phyloP scores from a whole-genome alignment of 176 grass and related monocot genomes.

The Oryza meridionalis region DNA sequence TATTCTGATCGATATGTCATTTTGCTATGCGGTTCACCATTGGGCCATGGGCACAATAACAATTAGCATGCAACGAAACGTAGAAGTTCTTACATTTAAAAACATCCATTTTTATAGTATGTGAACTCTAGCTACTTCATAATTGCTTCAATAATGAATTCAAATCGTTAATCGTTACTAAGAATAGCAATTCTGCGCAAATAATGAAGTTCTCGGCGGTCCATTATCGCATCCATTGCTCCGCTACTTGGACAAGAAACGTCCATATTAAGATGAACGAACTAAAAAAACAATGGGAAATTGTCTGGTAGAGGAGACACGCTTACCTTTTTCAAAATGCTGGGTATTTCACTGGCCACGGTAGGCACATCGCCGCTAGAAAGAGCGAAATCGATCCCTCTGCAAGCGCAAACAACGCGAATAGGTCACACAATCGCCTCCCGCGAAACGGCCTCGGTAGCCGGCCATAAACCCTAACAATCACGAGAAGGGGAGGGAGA shows the following conservation, averaged over 20 bases:
- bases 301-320: not conserved
- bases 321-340: conserved; percentile 68
- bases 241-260: not conserved
- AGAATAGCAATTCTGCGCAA: not conserved
- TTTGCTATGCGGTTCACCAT: conserved; percentile 12
- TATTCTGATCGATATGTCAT: not conserved
- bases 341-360: conserved; percentile 57
- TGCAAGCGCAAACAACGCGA: conserved; percentile 42
- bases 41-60: not conserved
- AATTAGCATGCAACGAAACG: conserved; percentile 4
- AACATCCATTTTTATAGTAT: not conserved
- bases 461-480: conserved; percentile 40
- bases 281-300: not conserved
- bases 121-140: not conserved
- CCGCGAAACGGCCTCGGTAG: not conserved
- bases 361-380: conserved; percentile 65
- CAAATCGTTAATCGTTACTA: not conserved
- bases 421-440: not conserved
- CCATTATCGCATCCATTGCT: not conserved
- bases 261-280: not conserved
- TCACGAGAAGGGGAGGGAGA: not conserved
- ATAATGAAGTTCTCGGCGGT: conserved; percentile 6
- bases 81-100: not conserved
- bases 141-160: not conserved
- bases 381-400: conserved; percentile 89